These are phyloP conservation scores for Candida berthetii DNA, from an alignment of 805 yeast genomes.

Conservation along the genomic window DNA sequence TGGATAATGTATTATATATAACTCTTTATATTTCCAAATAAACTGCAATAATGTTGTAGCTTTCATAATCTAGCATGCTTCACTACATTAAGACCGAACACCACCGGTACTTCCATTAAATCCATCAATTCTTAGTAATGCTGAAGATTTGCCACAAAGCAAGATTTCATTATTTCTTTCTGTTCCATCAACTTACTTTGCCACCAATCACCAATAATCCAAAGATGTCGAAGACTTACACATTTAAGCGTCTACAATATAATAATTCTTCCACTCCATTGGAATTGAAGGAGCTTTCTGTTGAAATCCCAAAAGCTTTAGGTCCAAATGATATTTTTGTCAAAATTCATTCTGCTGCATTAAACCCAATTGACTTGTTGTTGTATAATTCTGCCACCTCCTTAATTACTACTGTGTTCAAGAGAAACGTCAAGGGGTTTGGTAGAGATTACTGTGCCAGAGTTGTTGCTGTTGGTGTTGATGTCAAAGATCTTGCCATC, in stretches of 20 bases:
- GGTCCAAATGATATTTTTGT: conserved; percentile 36
- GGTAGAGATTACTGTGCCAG: conserved; percentile 53
- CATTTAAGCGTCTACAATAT: neutral
- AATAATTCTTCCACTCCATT: conserved; percentile 3
- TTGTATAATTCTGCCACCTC: conserved; percentile 25
- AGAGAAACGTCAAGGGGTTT: conserved; percentile 22
- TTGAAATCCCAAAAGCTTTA: conserved; percentile 25
- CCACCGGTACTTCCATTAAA: too few species aligned
- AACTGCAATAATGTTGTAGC: too few species aligned
- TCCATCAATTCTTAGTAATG: too few species aligned
- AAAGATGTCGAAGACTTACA: conserved; percentile 71
- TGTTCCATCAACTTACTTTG: too few species aligned
- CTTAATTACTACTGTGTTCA: conserved; percentile 19
- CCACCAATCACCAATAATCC: too few species aligned
- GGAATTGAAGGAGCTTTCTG: conserved; percentile 2
- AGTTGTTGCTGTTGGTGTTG: conserved; percentile 42
- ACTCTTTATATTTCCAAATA: too few species aligned
- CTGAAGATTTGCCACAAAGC: too few species aligned
- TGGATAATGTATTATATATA: too few species aligned
- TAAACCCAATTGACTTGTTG: conserved; percentile 55
- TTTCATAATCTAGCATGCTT: too few species aligned
- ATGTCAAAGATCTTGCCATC: conserved; percentile 27
- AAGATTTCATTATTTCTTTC: too few species aligned
- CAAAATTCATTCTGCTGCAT: conserved; percentile 40
- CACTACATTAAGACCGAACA: too few species aligned